phyloP scores from a whole-genome alignment of 305 asterid genomes.

The Petunia hybrid region DNA sequence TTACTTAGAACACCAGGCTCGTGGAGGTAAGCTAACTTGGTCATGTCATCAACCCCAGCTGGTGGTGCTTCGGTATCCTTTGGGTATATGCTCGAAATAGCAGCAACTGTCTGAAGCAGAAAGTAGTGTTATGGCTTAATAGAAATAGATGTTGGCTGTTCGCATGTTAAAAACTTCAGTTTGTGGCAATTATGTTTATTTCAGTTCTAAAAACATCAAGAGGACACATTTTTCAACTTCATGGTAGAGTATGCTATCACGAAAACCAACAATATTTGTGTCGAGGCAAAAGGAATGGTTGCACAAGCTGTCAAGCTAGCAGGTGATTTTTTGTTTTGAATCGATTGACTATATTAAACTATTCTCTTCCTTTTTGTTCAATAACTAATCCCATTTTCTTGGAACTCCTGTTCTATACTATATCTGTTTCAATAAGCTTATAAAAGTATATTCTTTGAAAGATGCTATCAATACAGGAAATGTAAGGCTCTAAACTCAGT shows the following conservation, averaged over 20 bases:
- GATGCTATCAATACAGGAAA: constrained; percentile 5
- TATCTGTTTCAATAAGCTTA: not conserved
- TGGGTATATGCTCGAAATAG: constrained; percentile 88
- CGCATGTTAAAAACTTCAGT: constrained; percentile 1
- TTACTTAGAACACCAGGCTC: constrained; percentile 89
- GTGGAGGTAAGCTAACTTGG: constrained; percentile 94
- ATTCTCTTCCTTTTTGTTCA: not conserved
- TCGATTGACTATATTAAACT: not conserved
- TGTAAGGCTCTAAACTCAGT: not conserved
- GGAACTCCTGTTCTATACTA: not conserved
- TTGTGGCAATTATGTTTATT: constrained; percentile 1
- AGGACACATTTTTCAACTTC: not conserved
- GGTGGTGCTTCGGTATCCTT: constrained; percentile 93
- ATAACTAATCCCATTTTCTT: constrained; percentile 22
- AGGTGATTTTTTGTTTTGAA: not conserved
- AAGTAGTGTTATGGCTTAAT: constrained; percentile 12
- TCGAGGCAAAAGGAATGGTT: constrained; percentile 1
- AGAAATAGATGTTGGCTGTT: not conserved
- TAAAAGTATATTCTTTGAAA: not conserved
- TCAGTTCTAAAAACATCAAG: constrained; percentile 15
- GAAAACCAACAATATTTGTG: not conserved
- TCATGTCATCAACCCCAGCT: constrained; percentile 96
- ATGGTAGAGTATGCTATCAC: constrained; percentile 9
- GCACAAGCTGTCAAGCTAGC: constrained; percentile 11
- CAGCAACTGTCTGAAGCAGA: constrained; percentile 71